Percentiles rank a stretch among this genome's conserved stretches.
These are phyloP conservation scores for Beta vulgaris DNA, from an alignment of 148 eudicot species.

Conservation along the genomic window DNA sequence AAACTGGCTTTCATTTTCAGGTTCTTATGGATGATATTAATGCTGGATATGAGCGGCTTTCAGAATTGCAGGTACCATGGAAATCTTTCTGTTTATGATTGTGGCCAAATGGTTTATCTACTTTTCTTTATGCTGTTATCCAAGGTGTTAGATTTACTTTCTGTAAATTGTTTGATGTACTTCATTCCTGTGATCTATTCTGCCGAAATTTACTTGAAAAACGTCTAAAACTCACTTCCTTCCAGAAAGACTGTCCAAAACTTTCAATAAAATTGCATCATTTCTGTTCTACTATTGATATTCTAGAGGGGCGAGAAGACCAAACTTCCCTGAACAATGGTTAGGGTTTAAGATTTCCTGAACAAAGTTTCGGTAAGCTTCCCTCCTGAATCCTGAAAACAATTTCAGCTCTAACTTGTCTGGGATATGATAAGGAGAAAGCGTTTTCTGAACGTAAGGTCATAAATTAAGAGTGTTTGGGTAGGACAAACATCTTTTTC, in stretches of 20 bases:
- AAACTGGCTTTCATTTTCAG: conserved; percentile 34
- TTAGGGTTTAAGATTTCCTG: not conserved
- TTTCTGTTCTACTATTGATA: not conserved
- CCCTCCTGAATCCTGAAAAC: too few relatives aligned
- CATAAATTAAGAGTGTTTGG: too few relatives aligned
- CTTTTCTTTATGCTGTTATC: not conserved
- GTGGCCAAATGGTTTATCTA: not conserved
- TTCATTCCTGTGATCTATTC: not conserved
- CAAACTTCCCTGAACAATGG: too few relatives aligned
- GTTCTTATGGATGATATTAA: conserved; percentile 94
- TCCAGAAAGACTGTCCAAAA: not conserved
- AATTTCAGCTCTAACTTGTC: not conserved
- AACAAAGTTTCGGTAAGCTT: not conserved
- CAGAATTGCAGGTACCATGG: conserved; percentile 76
- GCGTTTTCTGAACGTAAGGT: not conserved
- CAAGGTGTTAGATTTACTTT: not conserved
- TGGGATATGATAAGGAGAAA: not conserved
- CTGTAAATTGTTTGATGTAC: not conserved
- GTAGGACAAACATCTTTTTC: too few relatives aligned
- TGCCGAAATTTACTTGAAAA: not conserved
- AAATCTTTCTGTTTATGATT: not conserved
- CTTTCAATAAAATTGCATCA: not conserved
- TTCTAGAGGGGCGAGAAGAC: not conserved
- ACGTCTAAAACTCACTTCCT: too few relatives aligned
- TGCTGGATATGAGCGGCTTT: conserved; percentile 90